Base-by-base conservation (phyloP, 1,284 basidiomycete genomes). In the Ganoderma sinense region DNA sequence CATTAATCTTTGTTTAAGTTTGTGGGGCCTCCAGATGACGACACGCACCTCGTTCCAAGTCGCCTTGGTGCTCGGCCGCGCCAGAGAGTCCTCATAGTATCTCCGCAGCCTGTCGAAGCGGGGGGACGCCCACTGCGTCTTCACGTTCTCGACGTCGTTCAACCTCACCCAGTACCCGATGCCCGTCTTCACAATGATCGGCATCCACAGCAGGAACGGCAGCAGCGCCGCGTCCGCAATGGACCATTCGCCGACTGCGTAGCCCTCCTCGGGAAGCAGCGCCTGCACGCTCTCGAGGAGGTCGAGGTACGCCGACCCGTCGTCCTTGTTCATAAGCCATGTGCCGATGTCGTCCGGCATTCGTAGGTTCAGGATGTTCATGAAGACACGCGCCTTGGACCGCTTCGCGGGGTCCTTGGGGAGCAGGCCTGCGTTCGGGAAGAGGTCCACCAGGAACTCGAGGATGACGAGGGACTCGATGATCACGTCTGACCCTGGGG, bases 401-500 rank as follows among this genome's bases (percentile, higher is more conserved):
- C 87, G 86, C 10, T 77, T 73, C 29, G 88, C 82, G 0, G 89
- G 87, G 74, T 89, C 84, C 11, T 81, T 78, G 0, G 89, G 87
- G 7, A 89, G 81, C 31, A 89, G 80, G 2, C 73, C 73, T 0
- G 82, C 80, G 13, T 81, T 72, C 0, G 85, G 87, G 75, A 79
- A 85, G 55, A 87, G 76, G 73, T 90, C 88, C 10, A 86, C 86
- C 65, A 90, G 73, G 79, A 91, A 89, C 75, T 91, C 88, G 68
- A 91, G 79, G 61, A 90, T 82, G 31, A 90, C 83, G 45, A 86
- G 83, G 1, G 88, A 90, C 74, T 91, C 90, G 23, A 86, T 82
- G 65, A 91, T 78, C 77, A 89, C 90, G 65, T 78, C 71, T 0
- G 88, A 88, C 20, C 88, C 84, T 0, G 86, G 83, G 1, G 87